Evolutionary conservation across 495 filamentous ascomycete genomes (phyloP).

Genomic region (Aspergillus asperescens): DNA sequence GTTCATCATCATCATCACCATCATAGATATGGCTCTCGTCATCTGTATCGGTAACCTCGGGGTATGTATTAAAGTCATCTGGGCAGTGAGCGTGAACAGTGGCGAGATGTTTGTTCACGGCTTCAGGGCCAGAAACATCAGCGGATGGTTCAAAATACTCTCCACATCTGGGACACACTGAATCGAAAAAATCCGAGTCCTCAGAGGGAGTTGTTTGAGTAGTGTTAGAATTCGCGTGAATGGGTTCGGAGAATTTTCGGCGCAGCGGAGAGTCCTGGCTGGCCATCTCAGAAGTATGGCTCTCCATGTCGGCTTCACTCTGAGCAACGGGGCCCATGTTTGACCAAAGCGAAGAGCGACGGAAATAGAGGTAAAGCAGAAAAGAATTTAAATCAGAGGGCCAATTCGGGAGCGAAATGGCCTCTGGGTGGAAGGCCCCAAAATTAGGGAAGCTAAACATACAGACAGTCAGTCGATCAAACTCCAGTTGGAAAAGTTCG

Average conservation of each 20-base stretch:
- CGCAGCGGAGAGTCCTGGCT: constrained; percentile 41
- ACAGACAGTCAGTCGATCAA: constrained; percentile 26
- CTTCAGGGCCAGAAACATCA: constrained; percentile 23
- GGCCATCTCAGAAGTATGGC: constrained; percentile 38
- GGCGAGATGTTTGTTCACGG: constrained; percentile 31
- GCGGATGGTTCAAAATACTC: constrained; percentile 28
- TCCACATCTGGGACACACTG: constrained; percentile 39
- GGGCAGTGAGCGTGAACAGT: constrained; percentile 31
- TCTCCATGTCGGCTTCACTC: constrained; percentile 35
- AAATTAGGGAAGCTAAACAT: constrained; percentile 28
- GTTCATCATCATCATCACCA: constrained; percentile 14
- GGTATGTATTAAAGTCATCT: constrained; percentile 8
- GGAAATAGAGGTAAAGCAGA: constrained; percentile 4
- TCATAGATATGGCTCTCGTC: constrained; percentile 14
- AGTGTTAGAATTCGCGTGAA: constrained; percentile 34
- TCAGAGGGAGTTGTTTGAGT: constrained; percentile 36
- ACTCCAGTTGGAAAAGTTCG: constrained; percentile 29
- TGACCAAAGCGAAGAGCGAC: background rate
- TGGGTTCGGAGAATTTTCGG: constrained; percentile 43
- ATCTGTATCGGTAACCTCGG: constrained; percentile 7
- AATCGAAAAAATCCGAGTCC: constrained; percentile 19
- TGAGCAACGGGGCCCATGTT: constrained; percentile 37
- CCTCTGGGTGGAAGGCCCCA: background rate
- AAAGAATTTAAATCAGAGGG: constrained; percentile 3
- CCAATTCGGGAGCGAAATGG: constrained; percentile 12